A percentile compares a stretch with the other conserved stretches of the same genome.
Evolutionary conservation across 2,329 filamentous ascomycete genomes (phyloP).

Genomic region (Curvularia spicifera): DNA sequence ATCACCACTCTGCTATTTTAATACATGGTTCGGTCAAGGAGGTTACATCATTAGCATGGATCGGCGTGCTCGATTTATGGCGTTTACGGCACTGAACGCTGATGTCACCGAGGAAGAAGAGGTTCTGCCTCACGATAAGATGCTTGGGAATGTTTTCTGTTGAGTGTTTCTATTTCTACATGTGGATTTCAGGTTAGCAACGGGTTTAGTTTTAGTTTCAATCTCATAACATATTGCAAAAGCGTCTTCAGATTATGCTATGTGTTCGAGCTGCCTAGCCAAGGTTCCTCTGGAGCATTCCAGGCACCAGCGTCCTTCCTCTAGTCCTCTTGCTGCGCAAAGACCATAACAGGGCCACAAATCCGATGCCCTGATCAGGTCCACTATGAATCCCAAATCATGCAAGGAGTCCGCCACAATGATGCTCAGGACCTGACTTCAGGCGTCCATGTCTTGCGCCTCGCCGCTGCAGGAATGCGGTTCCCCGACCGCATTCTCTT

Average conservation of each 20-base stretch:
- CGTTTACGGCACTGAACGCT: conserved; percentile 13
- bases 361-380: background rate
- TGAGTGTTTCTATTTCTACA: background rate
- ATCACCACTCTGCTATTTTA: conserved; percentile 21
- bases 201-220: conserved; percentile 7
- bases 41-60: conserved; percentile 13
- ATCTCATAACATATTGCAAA: conserved; percentile 5
- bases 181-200: background rate
- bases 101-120: conserved; percentile 8
- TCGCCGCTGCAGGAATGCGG: background rate
- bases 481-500: background rate
- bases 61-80: conserved; percentile 18
- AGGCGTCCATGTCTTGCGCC: background rate
- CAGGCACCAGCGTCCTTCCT: background rate
- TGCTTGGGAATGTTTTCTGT: background rate
- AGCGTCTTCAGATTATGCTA: background rate
- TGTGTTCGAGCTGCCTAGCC: background rate
- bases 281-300: background rate
- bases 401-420: background rate
- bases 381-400: too few relatives aligned
- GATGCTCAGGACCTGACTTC: background rate
- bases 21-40: conserved; percentile 11
- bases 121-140: conserved; percentile 2
- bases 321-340: background rate
- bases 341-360: background rate